Evolutionary conservation across 2,329 filamentous ascomycete species (phyloP), one percentile per base, ranked within the genome.

Genomic region (Aspergillus pseudonomiae): DNA sequence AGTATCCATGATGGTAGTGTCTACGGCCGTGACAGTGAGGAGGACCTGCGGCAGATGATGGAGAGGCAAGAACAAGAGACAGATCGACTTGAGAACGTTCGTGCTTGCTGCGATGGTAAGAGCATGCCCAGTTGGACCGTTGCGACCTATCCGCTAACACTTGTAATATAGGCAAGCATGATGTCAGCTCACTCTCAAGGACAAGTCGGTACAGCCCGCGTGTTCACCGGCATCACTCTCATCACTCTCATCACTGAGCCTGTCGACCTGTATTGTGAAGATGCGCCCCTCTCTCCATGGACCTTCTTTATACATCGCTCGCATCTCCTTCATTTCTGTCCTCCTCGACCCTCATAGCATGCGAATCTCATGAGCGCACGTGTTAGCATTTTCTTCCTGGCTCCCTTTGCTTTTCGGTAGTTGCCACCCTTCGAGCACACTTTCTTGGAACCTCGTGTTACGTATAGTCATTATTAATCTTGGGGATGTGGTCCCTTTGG

Each of bases 71-170:
- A 87, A 66, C 83, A 88, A 60, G 91, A 94, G 69, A 84, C 89
- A 30, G 91, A 94, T 74, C 86, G 89, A 66, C 84, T 98, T 72
- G 94, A 98, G 83, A 97, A 99, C 77, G 95, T 99, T 68, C 86
- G 95, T 75, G 94, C 94, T 64, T 99, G 95, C 81, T 99, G 95
- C 79, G 95, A 98, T 86, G 95, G 94, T 94, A 85, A 86, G 90
- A 82, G 41, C 14, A 46, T 34, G 11, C 21, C 21, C n/a, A 19
- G 6, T 24, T 61, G 6, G 21, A 46, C 39, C 19, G 39, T 28
- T 6, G 55, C 10, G 28, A n/a, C 5, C 4, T 21, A 52, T 54
- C 57, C 39, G 48, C 36, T 57, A 41, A 59, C 48, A 32, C 30
- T 16, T n/a, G n/a, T 24, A 46, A 4, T 58, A 43, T 62, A 91